These are phyloP conservation scores for Pochonia chlamydosporia DNA, from an alignment of 2,329 filamentous ascomycete species.

Conservation along the genomic window DNA sequence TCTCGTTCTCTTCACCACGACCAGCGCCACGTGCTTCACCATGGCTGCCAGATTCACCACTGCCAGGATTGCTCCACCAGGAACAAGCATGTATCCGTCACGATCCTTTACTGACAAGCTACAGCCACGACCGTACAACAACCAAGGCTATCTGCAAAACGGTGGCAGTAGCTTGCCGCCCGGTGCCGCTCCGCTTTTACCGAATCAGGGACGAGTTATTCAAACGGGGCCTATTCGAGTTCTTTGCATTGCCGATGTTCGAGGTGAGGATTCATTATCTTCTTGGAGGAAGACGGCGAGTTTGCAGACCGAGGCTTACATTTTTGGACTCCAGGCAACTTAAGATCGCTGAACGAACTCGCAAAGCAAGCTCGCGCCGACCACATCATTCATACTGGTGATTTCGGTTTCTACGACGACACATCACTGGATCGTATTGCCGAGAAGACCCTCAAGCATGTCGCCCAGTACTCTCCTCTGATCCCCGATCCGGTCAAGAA, in stretches of 20 bases:
- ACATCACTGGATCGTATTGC: slow-evolving; percentile 94
- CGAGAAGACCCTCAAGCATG: slow-evolving; percentile 97
- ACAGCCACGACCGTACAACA: slow-evolving; percentile 41
- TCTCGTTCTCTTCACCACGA: not conserved
- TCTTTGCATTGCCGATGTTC: slow-evolving; percentile 66
- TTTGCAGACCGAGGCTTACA: not conserved
- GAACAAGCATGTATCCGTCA: not conserved
- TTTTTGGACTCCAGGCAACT: slow-evolving; percentile 63
- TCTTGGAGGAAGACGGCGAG: not conserved
- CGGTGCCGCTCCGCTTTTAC: slow-evolving; percentile 58
- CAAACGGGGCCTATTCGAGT: slow-evolving; percentile 61
- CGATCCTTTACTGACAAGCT: slow-evolving; percentile 16
- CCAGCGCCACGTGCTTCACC: not conserved
- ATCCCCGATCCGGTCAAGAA: slow-evolving; percentile 74
- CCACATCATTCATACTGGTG: slow-evolving; percentile 97
- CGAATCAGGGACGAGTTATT: slow-evolving; percentile 61
- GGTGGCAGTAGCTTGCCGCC: slow-evolving; percentile 50
- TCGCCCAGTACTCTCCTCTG: slow-evolving; percentile 95
- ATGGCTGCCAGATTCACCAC: slow-evolving; percentile 3
- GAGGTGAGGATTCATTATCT: slow-evolving; percentile 44
- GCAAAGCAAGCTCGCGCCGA: slow-evolving; percentile 91
- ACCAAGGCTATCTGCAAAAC: slow-evolving; percentile 57
- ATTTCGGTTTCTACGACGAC: slow-evolving; percentile 98
- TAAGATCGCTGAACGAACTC: slow-evolving; percentile 92
- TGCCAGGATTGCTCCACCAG: not conserved